Evolutionary conservation across 2,329 filamentous ascomycete genomes (phyloP).

Genomic region (Aspergillus pseudotamarii): DNA sequence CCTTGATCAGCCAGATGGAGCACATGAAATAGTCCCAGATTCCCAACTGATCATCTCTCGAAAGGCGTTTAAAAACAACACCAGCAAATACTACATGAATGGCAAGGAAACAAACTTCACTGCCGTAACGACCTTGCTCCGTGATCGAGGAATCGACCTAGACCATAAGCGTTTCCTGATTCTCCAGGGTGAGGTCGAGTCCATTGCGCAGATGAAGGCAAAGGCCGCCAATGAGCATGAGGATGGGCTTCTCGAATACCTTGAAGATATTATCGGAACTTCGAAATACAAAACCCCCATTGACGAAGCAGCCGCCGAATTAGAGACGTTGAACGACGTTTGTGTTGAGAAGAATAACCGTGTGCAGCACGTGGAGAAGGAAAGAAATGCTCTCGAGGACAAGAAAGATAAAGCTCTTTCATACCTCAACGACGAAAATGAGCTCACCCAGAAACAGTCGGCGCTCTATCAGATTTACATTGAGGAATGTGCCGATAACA

Average conservation of each 20-base stretch:
- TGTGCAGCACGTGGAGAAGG: conserved; percentile 97
- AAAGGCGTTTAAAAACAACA: conserved; percentile 95
- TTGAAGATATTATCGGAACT: conserved; percentile 98
- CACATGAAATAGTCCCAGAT: conserved; percentile 75
- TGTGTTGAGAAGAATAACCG: conserved; percentile 93
- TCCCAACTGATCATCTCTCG: conserved; percentile 87
- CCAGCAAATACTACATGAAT: conserved; percentile 98
- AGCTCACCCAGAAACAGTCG: conserved; percentile 84
- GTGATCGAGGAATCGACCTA: conserved; percentile 86
- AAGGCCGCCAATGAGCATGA: conserved; percentile 95
- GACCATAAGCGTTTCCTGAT: conserved; percentile 99
- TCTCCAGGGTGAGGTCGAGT: conserved; percentile 95
- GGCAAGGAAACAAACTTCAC: conserved; percentile 89
- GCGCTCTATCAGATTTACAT: conserved; percentile 91
- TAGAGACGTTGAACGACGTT: conserved; percentile 90
- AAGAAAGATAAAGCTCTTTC: conserved; percentile 95
- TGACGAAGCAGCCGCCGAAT: conserved; percentile 86
- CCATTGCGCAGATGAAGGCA: conserved; percentile 98
- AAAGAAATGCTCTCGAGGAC: conserved; percentile 87
- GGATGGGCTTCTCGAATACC: conserved; percentile 91
- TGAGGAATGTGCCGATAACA: conserved; percentile 83
- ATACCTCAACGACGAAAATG: conserved; percentile 90
- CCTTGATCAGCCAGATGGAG: conserved; percentile 78
- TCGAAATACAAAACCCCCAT: conserved; percentile 98
- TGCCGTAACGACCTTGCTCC: conserved; percentile 81